phyloP scores from a whole-genome alignment of 495 filamentous ascomycete species.

The Neurospora intermedia region DNA sequence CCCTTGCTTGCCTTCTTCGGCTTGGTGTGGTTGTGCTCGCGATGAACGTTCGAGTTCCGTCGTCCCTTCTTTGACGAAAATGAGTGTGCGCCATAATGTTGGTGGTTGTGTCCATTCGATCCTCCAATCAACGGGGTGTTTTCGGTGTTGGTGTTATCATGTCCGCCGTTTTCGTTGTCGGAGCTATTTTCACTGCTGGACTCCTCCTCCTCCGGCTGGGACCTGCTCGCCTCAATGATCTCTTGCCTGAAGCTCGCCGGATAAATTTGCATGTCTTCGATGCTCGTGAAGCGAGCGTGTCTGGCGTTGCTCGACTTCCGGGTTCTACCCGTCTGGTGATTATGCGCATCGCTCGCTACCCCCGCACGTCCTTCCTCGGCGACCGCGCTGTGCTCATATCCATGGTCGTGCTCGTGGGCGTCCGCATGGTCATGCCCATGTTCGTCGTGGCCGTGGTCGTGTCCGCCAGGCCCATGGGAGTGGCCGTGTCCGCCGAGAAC shows the following conservation, averaged over 20 bases:
- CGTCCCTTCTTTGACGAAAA: slow-evolving; percentile 17
- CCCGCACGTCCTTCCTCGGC: slow-evolving; percentile 20
- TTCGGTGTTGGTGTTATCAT: slow-evolving; percentile 39
- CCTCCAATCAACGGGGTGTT: slow-evolving; percentile 32
- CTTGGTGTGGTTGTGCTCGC: slow-evolving; percentile 69
- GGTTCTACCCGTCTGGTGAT: slow-evolving; percentile 3
- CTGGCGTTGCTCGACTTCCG: slow-evolving; percentile 43
- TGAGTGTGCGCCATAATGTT: slow-evolving; percentile 15
- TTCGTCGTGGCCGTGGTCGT: slow-evolving; percentile 44
- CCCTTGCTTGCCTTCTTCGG: slow-evolving; percentile 53
- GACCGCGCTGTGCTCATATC: slow-evolving; percentile 17
- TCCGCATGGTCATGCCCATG: slow-evolving; percentile 58
- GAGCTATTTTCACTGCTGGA: slow-evolving; percentile 42
- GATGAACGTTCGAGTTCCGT: slow-evolving; percentile 39
- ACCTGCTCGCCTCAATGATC: slow-evolving; percentile 65
- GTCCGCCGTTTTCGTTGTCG: slow-evolving; percentile 39
- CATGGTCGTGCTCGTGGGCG: slow-evolving; percentile 26
- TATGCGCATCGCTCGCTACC: slow-evolving; percentile 4
- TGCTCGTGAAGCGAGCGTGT: slow-evolving; percentile 41
- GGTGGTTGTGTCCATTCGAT: slow-evolving; percentile 9
- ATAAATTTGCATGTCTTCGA: slow-evolving; percentile 71
- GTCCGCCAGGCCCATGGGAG: slow-evolving; percentile 54
- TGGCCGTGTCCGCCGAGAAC: slow-evolving; percentile 92
- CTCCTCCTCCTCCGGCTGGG: slow-evolving; percentile 36
- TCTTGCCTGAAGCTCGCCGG: slow-evolving; percentile 86